A percentile compares a stretch with the other conserved stretches of the same genome.
phyloP scores from a whole-genome alignment of 495 filamentous ascomycete species.

The Cryomyces minteri region DNA sequence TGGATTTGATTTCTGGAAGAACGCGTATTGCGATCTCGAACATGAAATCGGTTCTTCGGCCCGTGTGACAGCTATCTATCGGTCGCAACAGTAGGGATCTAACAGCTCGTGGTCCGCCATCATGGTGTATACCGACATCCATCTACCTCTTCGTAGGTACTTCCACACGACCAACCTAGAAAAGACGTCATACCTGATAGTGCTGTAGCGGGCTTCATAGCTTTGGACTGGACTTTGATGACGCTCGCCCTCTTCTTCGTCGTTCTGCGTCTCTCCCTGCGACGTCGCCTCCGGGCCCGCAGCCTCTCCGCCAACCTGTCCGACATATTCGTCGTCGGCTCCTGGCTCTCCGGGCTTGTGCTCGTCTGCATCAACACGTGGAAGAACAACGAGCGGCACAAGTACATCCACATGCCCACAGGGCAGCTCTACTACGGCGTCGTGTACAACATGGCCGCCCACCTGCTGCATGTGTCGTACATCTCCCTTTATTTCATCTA shows the following conservation, averaged over 20 bases:
- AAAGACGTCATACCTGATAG: not conserved
- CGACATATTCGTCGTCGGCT: constrained; percentile 16
- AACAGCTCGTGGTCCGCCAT: too few species aligned
- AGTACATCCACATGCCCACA: constrained; percentile 8
- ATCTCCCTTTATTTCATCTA: constrained; percentile 21
- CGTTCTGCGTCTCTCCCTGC: constrained; percentile 15
- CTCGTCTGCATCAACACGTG: constrained; percentile 21
- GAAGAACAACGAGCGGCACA: constrained; percentile 16
- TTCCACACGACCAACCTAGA: too few species aligned
- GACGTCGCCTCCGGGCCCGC: constrained; percentile 4
- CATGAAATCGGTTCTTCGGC: too few species aligned
- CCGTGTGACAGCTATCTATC: too few species aligned
- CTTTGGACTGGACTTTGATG: constrained; percentile 18
- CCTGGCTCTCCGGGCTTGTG: constrained; percentile 17
- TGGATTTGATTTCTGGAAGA: too few species aligned
- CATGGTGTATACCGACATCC: too few species aligned
- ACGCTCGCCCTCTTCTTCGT: constrained; percentile 17
- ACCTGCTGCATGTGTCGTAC: constrained; percentile 20
- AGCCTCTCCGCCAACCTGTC: constrained; percentile 11
- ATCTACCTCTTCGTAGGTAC: too few species aligned
- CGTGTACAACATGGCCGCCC: constrained; percentile 5
- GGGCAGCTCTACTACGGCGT: constrained; percentile 12
- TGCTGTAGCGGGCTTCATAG: constrained; percentile 17
- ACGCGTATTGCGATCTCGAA: too few species aligned
- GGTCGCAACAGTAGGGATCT: too few species aligned